phyloP scores from a whole-genome alignment of 1,284 basidiomycete genomes.

The Cryptococcus floricola region DNA sequence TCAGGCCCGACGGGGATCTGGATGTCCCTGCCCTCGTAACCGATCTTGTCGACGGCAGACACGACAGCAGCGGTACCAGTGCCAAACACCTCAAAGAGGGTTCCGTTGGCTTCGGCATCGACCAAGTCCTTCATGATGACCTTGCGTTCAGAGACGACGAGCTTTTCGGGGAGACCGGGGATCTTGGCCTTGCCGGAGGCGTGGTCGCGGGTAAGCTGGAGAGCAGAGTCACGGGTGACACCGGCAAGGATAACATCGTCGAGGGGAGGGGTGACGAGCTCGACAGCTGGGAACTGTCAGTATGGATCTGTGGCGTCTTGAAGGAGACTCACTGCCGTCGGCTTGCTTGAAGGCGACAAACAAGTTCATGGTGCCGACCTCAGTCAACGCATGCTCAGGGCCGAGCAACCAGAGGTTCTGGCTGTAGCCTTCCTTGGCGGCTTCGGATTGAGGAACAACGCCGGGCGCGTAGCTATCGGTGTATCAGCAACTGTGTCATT shows the following conservation, averaged over 20 bases:
- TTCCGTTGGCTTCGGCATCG: slow-evolving; percentile 64
- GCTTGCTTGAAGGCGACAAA: slow-evolving; percentile 77
- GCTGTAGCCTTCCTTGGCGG: slow-evolving; percentile 77
- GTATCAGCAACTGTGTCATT: not conserved
- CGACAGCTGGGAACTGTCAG: slow-evolving; percentile 53
- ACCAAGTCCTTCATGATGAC: slow-evolving; percentile 87
- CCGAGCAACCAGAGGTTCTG: slow-evolving; percentile 96
- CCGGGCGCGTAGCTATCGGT: slow-evolving; percentile 67
- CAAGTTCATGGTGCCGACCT: slow-evolving; percentile 88
- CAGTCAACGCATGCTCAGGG: slow-evolving; percentile 78
- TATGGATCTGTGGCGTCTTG: not conserved
- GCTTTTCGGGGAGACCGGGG: slow-evolving; percentile 61
- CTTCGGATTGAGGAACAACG: slow-evolving; percentile 81
- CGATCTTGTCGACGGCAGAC: slow-evolving; percentile 75
- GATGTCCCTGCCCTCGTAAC: slow-evolving; percentile 81
- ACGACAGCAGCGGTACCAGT: slow-evolving; percentile 87
- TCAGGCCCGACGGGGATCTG: slow-evolving; percentile 77
- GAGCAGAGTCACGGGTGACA: slow-evolving; percentile 78
- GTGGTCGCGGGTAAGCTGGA: slow-evolving; percentile 70
- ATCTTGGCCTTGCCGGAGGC: slow-evolving; percentile 57
- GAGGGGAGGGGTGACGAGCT: slow-evolving; percentile 86
- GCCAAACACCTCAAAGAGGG: slow-evolving; percentile 87
- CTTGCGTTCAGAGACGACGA: slow-evolving; percentile 75
- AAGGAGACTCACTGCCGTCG: slow-evolving; percentile 59
- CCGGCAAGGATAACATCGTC: slow-evolving; percentile 96